Evolutionary conservation across 2,329 filamentous ascomycete species (phyloP).

Genomic region (Ambrosiella beaveri): DNA sequence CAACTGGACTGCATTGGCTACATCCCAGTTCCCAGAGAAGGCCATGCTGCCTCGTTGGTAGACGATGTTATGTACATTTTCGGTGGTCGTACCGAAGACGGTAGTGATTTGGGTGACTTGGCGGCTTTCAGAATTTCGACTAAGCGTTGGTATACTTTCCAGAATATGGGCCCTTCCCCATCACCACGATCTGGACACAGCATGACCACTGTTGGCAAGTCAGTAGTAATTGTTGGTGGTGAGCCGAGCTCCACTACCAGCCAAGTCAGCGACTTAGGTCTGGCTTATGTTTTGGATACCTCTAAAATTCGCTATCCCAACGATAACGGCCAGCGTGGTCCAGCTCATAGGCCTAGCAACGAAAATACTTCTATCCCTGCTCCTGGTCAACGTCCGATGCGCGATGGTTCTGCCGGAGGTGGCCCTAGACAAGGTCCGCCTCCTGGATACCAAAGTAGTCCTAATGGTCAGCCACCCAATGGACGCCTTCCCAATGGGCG

Average conservation of each 20-base stretch:
- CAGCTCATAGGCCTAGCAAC: conserved; percentile 27
- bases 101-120: conserved; percentile 77
- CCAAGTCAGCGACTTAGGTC: conserved; percentile 66
- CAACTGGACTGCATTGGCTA: conserved; percentile 94
- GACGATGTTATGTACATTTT: conserved; percentile 99
- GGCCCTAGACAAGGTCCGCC: conserved; percentile 22
- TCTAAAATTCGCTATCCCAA: conserved; percentile 92
- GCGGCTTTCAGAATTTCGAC: conserved; percentile 62
- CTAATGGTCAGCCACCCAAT: conserved; percentile 18
- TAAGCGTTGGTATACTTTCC: conserved; percentile 94
- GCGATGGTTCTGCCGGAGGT: conserved; percentile 34
- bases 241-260: conserved; percentile 79
- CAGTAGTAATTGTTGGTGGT: conserved; percentile 79
- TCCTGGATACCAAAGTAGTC: conserved; percentile 15
- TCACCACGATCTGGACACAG: conserved; percentile 89
- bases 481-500: conserved; percentile 5
- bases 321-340: conserved; percentile 33
- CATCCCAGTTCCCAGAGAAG: conserved; percentile 83
- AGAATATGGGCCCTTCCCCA: conserved; percentile 96
- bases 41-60: conserved; percentile 81
- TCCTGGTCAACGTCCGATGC: conserved; percentile 24
- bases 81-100: conserved; percentile 86
- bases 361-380: conserved; percentile 19
- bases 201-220: conserved; percentile 90
- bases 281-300: conserved; percentile 86